phyloP scores from a whole-genome alignment of 1,139 yeast genomes.

The Suhomyces yuchorum region DNA sequence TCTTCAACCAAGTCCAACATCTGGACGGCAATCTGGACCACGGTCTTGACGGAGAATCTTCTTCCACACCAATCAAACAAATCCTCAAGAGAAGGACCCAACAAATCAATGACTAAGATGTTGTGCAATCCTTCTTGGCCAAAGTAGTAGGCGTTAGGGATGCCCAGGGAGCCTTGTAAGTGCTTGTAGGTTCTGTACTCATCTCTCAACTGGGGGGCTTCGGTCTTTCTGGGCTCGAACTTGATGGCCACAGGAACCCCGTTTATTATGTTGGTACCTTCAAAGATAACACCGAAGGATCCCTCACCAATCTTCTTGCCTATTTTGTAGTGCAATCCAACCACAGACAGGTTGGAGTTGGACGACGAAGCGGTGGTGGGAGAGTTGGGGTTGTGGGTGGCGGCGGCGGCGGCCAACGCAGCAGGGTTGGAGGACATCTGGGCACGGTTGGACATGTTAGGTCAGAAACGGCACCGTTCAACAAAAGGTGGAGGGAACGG shows the following conservation, averaged over 20 bases:
- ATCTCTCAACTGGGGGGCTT: constrained; percentile 95
- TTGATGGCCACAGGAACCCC: constrained; percentile 77
- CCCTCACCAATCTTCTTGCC: constrained; percentile 99
- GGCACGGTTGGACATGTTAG: constrained; percentile 27
- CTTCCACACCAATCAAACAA: constrained; percentile 98
- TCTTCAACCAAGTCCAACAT: constrained; percentile 86
- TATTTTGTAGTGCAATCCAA: constrained; percentile 82
- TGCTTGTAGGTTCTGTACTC: constrained; percentile 92
- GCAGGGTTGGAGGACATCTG: constrained; percentile 36
- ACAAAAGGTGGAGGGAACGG: neutral
- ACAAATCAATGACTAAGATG: constrained; percentile 85
- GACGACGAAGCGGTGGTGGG: constrained; percentile 22
- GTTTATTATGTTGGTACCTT: constrained; percentile 82
- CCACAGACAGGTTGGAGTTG: constrained; percentile 35
- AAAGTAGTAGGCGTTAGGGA: constrained; percentile 93
- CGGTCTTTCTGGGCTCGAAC: constrained; percentile 90
- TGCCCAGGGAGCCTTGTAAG: constrained; percentile 76
- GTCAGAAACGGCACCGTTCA: neutral
- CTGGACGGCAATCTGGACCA: constrained; percentile 87
- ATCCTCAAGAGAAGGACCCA: constrained; percentile 96
- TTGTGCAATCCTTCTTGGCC: constrained; percentile 98
- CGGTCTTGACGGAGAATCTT: constrained; percentile 82
- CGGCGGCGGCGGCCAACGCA: constrained; percentile 44
- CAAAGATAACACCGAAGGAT: constrained; percentile 94
- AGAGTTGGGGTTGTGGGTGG: constrained; percentile 31